phyloP scores from a whole-genome alignment of 2,329 filamentous ascomycete species.

The Venturia aucupariae region DNA sequence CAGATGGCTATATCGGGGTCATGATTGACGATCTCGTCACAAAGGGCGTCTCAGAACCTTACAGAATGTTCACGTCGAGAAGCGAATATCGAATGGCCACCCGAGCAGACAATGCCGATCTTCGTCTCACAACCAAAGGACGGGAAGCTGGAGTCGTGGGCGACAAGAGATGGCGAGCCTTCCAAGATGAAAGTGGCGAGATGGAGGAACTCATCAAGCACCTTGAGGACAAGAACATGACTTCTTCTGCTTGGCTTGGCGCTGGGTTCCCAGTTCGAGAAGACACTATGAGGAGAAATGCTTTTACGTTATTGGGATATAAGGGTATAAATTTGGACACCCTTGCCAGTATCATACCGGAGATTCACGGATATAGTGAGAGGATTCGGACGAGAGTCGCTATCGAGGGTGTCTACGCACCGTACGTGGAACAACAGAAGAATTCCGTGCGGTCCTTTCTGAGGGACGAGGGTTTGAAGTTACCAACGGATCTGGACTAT shows the following conservation, averaged over 20 bases:
- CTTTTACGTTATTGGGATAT: constrained; percentile 70
- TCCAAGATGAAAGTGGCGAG: constrained; percentile 54
- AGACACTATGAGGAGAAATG: constrained; percentile 59
- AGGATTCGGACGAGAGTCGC: constrained; percentile 60
- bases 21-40: constrained; percentile 98
- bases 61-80: constrained; percentile 94
- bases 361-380: constrained; percentile 43
- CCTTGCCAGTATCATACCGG: constrained; percentile 50
- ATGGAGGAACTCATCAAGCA: constrained; percentile 56
- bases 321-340: constrained; percentile 49
- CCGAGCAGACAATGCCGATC: constrained; percentile 88
- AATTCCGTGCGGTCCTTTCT: constrained; percentile 57
- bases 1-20: constrained; percentile 93
- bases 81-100: constrained; percentile 92
- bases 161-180: constrained; percentile 68
- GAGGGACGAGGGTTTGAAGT: constrained; percentile 63
- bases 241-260: constrained; percentile 56
- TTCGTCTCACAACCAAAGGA: constrained; percentile 72
- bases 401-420: constrained; percentile 79
- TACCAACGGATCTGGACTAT: constrained; percentile 74
- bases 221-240: constrained; percentile 50
- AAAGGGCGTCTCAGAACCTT: constrained; percentile 93
- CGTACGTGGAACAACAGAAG: constrained; percentile 69
- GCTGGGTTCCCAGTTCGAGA: constrained; percentile 60
- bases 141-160: constrained; percentile 67